phyloP scores from a whole-genome alignment of 805 yeast species.

The Yarrowia sp. region DNA sequence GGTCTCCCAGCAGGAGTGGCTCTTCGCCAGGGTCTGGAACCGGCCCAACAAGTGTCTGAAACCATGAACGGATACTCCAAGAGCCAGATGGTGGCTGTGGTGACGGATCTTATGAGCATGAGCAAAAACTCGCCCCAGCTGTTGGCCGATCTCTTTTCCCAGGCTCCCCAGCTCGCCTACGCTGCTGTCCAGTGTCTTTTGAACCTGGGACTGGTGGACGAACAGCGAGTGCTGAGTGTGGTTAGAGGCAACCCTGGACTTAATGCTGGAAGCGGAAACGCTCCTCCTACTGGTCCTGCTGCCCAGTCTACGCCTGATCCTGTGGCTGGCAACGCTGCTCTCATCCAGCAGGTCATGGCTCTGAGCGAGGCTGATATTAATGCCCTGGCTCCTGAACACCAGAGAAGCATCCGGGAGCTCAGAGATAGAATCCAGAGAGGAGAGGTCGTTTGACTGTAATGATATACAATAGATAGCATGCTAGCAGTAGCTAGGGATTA shows the following conservation, averaged over 20 bases:
- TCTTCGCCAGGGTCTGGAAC: constrained; percentile 39
- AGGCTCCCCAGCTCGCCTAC: constrained; percentile 77
- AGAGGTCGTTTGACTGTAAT: not conserved
- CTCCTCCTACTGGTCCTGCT: not conserved
- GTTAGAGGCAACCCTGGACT: not conserved
- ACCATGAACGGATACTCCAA: constrained; percentile 45
- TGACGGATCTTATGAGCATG: constrained; percentile 60
- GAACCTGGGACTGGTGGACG: constrained; percentile 39
- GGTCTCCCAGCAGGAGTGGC: constrained; percentile 52
- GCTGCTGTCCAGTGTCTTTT: constrained; percentile 75
- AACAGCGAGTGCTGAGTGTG: not conserved
- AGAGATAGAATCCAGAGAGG: constrained; percentile 32
- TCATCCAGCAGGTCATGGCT: constrained; percentile 50
- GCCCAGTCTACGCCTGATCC: not conserved
- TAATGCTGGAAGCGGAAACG: not conserved
- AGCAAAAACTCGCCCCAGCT: constrained; percentile 53
- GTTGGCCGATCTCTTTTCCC: constrained; percentile 57
- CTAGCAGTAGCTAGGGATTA: too few species aligned
- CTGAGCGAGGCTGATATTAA: constrained; percentile 50
- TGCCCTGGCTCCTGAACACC: constrained; percentile 50
- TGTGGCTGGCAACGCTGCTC: constrained; percentile 35
- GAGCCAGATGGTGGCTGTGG: constrained; percentile 46
- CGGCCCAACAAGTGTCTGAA: constrained; percentile 46
- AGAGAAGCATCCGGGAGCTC: constrained; percentile 36
- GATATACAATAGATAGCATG: too few species aligned